Evolutionary conservation across 2,329 filamentous ascomycete species (phyloP).

Genomic region (Penicillium polonicum): DNA sequence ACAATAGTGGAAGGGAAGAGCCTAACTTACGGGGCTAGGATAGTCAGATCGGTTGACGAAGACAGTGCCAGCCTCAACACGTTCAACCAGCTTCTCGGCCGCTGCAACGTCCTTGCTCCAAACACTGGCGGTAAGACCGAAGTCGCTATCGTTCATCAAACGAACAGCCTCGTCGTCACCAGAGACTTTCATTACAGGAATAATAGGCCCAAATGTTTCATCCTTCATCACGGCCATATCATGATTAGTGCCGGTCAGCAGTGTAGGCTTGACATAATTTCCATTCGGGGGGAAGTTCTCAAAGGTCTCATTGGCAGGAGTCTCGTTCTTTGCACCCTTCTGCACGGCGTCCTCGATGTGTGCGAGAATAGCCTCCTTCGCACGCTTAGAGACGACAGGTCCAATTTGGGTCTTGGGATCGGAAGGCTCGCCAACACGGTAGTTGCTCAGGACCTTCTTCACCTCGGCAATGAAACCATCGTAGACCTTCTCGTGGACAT

Average conservation of each 20-base stretch:
- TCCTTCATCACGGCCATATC: constrained; percentile 86
- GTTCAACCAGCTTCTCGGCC: constrained; percentile 73
- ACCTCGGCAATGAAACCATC: constrained; percentile 77
- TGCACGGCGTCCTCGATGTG: constrained; percentile 80
- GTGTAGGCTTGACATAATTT: constrained; percentile 84
- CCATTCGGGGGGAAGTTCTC: constrained; percentile 69
- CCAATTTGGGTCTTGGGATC: constrained; percentile 78
- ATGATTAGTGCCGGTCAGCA: constrained; percentile 77
- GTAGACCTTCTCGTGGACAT: constrained; percentile 81
- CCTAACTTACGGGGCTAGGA: constrained; percentile 76
- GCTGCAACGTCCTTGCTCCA: constrained; percentile 85
- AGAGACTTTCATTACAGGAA: constrained; percentile 84
- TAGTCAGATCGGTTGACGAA: constrained; percentile 95
- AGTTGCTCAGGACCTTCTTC: constrained; percentile 75
- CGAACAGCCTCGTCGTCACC: constrained; percentile 75
- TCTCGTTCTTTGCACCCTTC: constrained; percentile 80
- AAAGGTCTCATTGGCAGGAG: constrained; percentile 79
- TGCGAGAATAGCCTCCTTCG: constrained; percentile 70
- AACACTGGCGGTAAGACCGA: constrained; percentile 92
- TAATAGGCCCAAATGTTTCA: constrained; percentile 92
- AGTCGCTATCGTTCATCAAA: constrained; percentile 93
- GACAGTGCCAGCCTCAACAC: constrained; percentile 88
- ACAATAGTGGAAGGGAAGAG: background rate
- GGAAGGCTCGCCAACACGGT: constrained; percentile 85
- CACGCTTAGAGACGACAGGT: constrained; percentile 79